These are phyloP conservation scores for Thinopyrum elongatum DNA, from an alignment of 176 grass and related monocot species.

Conservation along the genomic window DNA sequence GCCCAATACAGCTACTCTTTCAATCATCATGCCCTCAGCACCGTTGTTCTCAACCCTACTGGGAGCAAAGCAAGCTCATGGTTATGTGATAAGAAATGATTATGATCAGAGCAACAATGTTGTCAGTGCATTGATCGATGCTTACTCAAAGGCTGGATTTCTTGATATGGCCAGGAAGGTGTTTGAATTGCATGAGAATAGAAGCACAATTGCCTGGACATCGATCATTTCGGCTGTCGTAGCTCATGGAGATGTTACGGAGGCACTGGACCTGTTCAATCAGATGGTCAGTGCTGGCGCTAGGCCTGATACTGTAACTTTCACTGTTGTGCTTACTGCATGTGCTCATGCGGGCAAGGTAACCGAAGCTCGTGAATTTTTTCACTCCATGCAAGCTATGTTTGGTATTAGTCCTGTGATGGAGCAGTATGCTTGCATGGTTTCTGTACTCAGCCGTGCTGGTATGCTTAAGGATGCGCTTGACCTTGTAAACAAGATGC, in stretches of 20 bases:
- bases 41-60: constrained; percentile 45
- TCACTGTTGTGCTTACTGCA: constrained; percentile 55
- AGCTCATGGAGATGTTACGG: constrained; percentile 53
- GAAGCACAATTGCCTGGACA: constrained; percentile 55
- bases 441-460: constrained; percentile 46
- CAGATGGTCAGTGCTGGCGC: constrained; percentile 41
- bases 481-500: constrained; percentile 55
- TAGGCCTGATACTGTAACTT: constrained; percentile 47
- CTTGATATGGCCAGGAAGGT: constrained; percentile 39
- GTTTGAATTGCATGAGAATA: constrained; percentile 36
- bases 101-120: constrained; percentile 52
- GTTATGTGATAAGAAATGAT: constrained; percentile 51
- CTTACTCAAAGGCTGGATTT: constrained; percentile 61
- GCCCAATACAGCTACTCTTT: constrained; percentile 61
- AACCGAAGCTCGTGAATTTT: constrained; percentile 50
- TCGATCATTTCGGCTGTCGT: constrained; percentile 58
- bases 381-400: constrained; percentile 53
- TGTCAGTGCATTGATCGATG: constrained; percentile 49
- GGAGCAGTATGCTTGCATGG: constrained; percentile 76
- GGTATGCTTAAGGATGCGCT: constrained; percentile 63
- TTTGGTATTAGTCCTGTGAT: constrained; percentile 37
- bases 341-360: constrained; percentile 64
- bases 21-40: constrained; percentile 51
- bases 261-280: constrained; percentile 42
- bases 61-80: constrained; percentile 67